phyloP scores from a whole-genome alignment of 78 protist genomes.

The Polysphondylium violaceum region DNA sequence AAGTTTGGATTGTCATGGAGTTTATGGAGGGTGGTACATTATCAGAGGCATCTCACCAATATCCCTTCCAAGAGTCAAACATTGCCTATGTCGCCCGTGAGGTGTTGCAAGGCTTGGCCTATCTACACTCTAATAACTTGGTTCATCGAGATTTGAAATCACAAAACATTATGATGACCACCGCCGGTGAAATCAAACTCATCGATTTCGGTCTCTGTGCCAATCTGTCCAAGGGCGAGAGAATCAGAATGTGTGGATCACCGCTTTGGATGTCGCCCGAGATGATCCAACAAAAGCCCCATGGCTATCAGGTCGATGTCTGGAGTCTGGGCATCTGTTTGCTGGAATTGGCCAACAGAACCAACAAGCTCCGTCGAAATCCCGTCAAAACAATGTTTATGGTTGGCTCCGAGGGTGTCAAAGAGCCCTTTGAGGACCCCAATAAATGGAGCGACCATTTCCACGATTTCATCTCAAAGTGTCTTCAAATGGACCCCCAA shows the following conservation, averaged over 20 bases:
- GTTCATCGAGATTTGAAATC: slow-evolving; percentile 82
- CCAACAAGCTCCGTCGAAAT: slow-evolving; percentile 30
- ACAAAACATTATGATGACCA: slow-evolving; percentile 83
- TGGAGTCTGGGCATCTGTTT: slow-evolving; percentile 77
- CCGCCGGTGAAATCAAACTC: slow-evolving; percentile 70
- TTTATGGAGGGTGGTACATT: slow-evolving; percentile 87
- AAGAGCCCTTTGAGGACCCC: slow-evolving; percentile 78
- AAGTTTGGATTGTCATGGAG: slow-evolving; percentile 71
- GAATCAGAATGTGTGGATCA: slow-evolving; percentile 68
- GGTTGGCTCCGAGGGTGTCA: slow-evolving; percentile 80
- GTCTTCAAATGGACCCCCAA: slow-evolving; percentile 40
- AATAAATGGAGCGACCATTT: slow-evolving; percentile 48
- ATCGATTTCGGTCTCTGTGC: slow-evolving; percentile 83
- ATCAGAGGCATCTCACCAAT: slow-evolving; percentile 61
- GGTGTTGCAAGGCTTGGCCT: slow-evolving; percentile 38
- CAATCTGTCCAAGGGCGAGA: neutral
- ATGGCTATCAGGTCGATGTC: slow-evolving; percentile 60
- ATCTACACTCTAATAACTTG: slow-evolving; percentile 42
- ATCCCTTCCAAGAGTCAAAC: slow-evolving; percentile 77
- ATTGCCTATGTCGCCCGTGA: slow-evolving; percentile 76
- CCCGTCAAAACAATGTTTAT: slow-evolving; percentile 78
- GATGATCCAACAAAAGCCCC: slow-evolving; percentile 65
- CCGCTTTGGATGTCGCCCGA: slow-evolving; percentile 86
- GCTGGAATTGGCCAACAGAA: slow-evolving; percentile 70
- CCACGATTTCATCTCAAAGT: slow-evolving; percentile 69